Base-by-base conservation (phyloP, 75 land plant species). In the Gnetum montanum region DNA sequence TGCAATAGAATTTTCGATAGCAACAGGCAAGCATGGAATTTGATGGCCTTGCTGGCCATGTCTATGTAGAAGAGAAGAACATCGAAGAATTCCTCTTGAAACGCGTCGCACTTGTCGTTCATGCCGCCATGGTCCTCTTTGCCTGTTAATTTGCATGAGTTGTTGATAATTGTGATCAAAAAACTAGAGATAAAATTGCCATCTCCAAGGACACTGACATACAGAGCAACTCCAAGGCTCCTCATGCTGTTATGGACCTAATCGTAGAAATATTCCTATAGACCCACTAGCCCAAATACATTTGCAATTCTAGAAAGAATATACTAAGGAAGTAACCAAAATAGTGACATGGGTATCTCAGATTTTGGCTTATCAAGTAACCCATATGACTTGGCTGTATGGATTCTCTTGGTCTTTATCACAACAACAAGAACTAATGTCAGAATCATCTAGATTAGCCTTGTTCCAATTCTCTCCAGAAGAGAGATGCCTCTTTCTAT, bases 231-330 rank as follows among this genome's bases (percentile, higher is more conserved):
- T n/a, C 75, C 78, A 40, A 71, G 49, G 58, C 78, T 75, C 26
- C 78, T 41, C 69, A 75, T 71, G 16, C 44, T 52, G 34, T 75
- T 70, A 26, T 74, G 78, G 8, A 74, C 76, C 45, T 75, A 69
- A 27, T 74, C 73, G 38, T 70, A 70, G 43, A 70, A 70, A 46
- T 46, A 70, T 58, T 70, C 73, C 54, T 67, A 57, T 57, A 53
- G 51, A 0, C 73, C 69, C 11, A 70, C 55, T 11, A 43, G 35
- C 2, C 62, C 38, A 34, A 70, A 70, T 2, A 70, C 70, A 49
- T 70, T 43, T 34, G 70, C 51, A 0, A 70, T 23, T 20, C 70
- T 69, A 19, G 58, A 8, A 6, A 58, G 25, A 40, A 49, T 43
- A 48, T 27, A 49, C 54, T 64, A 69, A 3, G 70, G 70, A 29